Base-by-base conservation (phyloP, 2,329 filamentous ascomycete genomes). In the Neopestalotiopsis sp. region DNA sequence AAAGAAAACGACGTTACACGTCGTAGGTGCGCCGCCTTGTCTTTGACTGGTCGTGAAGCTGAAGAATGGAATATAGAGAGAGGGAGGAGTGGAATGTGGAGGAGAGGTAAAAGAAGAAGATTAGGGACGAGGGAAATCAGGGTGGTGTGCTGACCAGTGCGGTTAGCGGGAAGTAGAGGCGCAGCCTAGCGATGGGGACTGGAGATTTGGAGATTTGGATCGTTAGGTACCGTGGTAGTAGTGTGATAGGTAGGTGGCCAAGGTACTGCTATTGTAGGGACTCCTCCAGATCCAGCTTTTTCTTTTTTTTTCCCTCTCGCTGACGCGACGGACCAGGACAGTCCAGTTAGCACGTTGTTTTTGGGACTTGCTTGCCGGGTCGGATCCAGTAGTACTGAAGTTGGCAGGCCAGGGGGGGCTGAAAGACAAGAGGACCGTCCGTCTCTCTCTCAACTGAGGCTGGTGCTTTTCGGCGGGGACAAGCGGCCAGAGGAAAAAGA, bases 1-100 rank as follows among this genome's bases (percentile, higher is more conserved):
- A 64, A 58, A 38, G 63, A 30, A 64, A 45, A 57, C 59, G 66
- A 68, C 62, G 67, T 53, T 30, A 34, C 38, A 64, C 63, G 34
- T 56, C 63, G 24, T 20, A 57, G 30, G 49, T 62, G 42, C 69
- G 69, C 61, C 69, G 69, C 67, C 66, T 65, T 67, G 69, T 68
- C 57, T 57, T 53, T 45, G 58, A 34, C 63, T 59, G 53, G 68
- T 65, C 56, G 58, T 62, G 65, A 69, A 61, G 64, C 56, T 49
- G 67, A 59, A 67, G 69, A 70, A 49, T 67, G 65, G 53, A 59
- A 49, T 67, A 67, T 61, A 61, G 66, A 57, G 56, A 61, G 62
- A 67, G 61, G 59, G 66, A 70, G 66, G 69, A 70, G 65, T 70
- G 68, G 68, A 67, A 67, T 68, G 68, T 62, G 62, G 66, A 70